Percentiles rank a stretch among this genome's conserved stretches.
Conservation (phyloP, 2,329 filamentous ascomycete genomes). For the Ophiostoma triangulosporum region DNA sequence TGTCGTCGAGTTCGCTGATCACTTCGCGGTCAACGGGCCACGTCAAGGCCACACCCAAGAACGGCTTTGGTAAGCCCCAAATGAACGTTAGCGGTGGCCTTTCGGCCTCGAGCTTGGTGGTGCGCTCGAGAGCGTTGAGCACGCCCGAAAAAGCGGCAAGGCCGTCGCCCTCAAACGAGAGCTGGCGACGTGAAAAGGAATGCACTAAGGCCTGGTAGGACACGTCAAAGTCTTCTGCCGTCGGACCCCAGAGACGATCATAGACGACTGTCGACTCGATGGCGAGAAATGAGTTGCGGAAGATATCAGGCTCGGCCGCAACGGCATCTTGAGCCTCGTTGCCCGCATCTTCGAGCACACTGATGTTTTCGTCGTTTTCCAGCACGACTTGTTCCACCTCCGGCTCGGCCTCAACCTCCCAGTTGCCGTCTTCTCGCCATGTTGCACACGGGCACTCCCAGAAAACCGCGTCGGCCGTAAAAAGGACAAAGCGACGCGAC, state of each 20-base stretch:
- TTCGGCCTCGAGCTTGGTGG: not conserved
- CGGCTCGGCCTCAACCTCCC: not conserved
- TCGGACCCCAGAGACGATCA: not conserved
- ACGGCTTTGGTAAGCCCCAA: not conserved
- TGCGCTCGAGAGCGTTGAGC: not conserved
- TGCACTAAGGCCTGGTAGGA: not conserved
- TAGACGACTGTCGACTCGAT: not conserved
- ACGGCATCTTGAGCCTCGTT: not conserved
- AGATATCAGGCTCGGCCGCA: not conserved
- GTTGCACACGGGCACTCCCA: conserved; percentile 2
- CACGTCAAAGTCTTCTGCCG: not conserved
- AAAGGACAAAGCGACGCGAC: conserved; percentile 1
- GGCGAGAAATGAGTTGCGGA: not conserved
- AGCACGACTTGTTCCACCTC: not conserved
- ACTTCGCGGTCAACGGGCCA: not conserved
- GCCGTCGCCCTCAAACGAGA: not conserved
- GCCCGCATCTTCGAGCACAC: not conserved
- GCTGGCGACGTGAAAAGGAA: not conserved
- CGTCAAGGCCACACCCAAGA: not conserved
- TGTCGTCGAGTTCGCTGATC: not conserved
- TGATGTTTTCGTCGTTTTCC: not conserved
- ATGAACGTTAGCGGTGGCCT: not conserved
- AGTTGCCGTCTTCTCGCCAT: conserved; percentile 4
- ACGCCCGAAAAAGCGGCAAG: not conserved
- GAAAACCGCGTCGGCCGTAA: not conserved